Evolutionary conservation across 1,284 basidiomycete genomes (phyloP).

Genomic region (Gomphus bonarii): DNA sequence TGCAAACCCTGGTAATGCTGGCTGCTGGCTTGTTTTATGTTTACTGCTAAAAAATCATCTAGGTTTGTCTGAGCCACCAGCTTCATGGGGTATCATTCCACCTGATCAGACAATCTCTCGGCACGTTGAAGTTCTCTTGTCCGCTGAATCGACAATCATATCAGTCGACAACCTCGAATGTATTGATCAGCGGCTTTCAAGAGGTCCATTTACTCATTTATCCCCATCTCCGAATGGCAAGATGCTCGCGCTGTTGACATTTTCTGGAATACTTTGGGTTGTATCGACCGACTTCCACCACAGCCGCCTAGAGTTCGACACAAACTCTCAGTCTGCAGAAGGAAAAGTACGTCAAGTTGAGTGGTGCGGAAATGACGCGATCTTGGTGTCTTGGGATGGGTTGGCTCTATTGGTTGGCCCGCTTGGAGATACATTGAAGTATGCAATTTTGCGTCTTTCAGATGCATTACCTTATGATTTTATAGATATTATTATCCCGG

Average conservation of each 20-base stretch:
- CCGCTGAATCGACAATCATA: conserved; percentile 67
- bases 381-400: conserved; percentile 79
- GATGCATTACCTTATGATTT: background rate
- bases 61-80: conserved; percentile 70
- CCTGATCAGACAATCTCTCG: conserved; percentile 80
- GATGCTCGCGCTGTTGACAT: conserved; percentile 78
- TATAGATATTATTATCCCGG: conserved; percentile 73
- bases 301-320: conserved; percentile 81
- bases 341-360: conserved; percentile 61
- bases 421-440: conserved; percentile 82
- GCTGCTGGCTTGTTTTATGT: background rate
- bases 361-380: conserved; percentile 97
- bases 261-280: conserved; percentile 73
- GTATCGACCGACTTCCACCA: conserved; percentile 89
- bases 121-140: conserved; percentile 79
- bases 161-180: conserved; percentile 80
- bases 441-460: conserved; percentile 22
- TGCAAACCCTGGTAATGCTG: conserved; percentile 53
- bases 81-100: conserved; percentile 78
- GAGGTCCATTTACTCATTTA: conserved; percentile 84
- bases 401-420: conserved; percentile 84
- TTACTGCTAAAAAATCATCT: conserved; percentile 11
- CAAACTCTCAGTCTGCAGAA: conserved; percentile 36
- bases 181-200: conserved; percentile 79
- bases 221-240: conserved; percentile 90